These are phyloP conservation scores for Takashimella koratensis DNA, from an alignment of 1,284 basidiomycete genomes.

Conservation along the genomic window DNA sequence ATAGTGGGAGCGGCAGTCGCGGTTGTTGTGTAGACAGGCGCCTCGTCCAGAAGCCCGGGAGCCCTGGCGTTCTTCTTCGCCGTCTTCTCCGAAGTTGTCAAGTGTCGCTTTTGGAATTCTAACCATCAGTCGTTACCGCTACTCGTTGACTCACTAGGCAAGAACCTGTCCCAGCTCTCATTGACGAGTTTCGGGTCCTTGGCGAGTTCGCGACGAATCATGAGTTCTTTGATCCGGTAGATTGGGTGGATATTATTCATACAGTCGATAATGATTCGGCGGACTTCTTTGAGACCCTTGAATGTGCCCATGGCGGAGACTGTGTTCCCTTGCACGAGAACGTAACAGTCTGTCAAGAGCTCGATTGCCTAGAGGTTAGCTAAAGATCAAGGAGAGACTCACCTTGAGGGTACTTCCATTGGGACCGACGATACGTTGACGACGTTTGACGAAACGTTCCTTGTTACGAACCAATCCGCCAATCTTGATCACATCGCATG, in stretches of 20 bases:
- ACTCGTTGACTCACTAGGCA: constrained; percentile 59
- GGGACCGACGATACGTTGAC: constrained; percentile 95
- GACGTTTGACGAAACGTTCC: constrained; percentile 91
- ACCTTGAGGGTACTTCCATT: constrained; percentile 96
- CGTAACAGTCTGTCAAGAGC: constrained; percentile 92
- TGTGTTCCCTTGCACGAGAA: constrained; percentile 96
- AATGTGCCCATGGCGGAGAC: constrained; percentile 97
- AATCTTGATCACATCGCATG: constrained; percentile 98
- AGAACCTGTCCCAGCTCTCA: constrained; percentile 96
- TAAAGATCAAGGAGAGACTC: constrained; percentile 57
- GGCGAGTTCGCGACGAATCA: constrained; percentile 96
- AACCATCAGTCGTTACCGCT: too few species aligned
- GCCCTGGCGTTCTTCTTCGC: constrained; percentile 69
- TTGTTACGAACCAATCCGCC: constrained; percentile 92
- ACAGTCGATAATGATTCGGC: constrained; percentile 92
- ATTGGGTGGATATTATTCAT: constrained; percentile 99
- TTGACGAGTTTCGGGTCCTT: constrained; percentile 94
- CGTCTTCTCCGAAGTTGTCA: constrained; percentile 89
- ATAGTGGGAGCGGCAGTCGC: constrained; percentile 12
- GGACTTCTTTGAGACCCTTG: constrained; percentile 92
- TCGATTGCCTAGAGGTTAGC: constrained; percentile 97
- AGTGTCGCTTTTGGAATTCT: constrained; percentile 86
- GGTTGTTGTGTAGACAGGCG: constrained; percentile 16
- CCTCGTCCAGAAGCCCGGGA: constrained; percentile 12
- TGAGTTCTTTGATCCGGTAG: constrained; percentile 99